phyloP scores from a whole-genome alignment of 1,284 basidiomycete genomes.

The Bjerkandera adusta region DNA sequence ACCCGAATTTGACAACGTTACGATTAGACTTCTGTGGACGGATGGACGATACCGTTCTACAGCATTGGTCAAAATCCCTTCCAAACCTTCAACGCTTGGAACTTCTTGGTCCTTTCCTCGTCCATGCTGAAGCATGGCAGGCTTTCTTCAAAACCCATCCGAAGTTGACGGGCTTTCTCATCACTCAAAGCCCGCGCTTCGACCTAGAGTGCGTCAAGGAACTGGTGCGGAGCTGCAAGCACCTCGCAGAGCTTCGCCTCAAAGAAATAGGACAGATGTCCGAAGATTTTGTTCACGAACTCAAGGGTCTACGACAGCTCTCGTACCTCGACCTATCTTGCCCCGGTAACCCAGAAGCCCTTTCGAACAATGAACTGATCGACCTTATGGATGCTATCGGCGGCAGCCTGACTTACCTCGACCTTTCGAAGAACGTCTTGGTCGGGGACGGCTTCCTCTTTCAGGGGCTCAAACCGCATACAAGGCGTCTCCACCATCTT shows the following conservation, averaged over 20 bases:
- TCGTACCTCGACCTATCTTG: slow-evolving; percentile 49
- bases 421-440: slow-evolving; percentile 62
- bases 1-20: slow-evolving; percentile 76
- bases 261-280: slow-evolving; percentile 77
- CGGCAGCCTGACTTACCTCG: slow-evolving; percentile 45
- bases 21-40: slow-evolving; percentile 89
- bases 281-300: slow-evolving; percentile 58
- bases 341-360: slow-evolving; percentile 31
- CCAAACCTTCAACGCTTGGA: slow-evolving; percentile 70
- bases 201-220: slow-evolving; percentile 68
- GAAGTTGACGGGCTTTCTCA: slow-evolving; percentile 68
- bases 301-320: slow-evolving; percentile 43
- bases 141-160: slow-evolving; percentile 68
- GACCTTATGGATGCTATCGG: slow-evolving; percentile 45
- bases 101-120: slow-evolving; percentile 88
- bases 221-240: slow-evolving; percentile 62
- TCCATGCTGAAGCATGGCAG: slow-evolving; percentile 76
- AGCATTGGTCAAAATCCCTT: slow-evolving; percentile 63
- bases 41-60: slow-evolving; percentile 69
- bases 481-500: slow-evolving; percentile 53
- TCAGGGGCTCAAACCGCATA: slow-evolving; percentile 59
- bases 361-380: slow-evolving; percentile 48
- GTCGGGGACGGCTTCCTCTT: slow-evolving; percentile 59
- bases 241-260: slow-evolving; percentile 71
- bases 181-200: slow-evolving; percentile 89